A percentile compares a stretch with the other conserved stretches of the same genome.
phyloP scores from a whole-genome alignment of 495 filamentous ascomycete species.

The Aspergillus olivimuriae region DNA sequence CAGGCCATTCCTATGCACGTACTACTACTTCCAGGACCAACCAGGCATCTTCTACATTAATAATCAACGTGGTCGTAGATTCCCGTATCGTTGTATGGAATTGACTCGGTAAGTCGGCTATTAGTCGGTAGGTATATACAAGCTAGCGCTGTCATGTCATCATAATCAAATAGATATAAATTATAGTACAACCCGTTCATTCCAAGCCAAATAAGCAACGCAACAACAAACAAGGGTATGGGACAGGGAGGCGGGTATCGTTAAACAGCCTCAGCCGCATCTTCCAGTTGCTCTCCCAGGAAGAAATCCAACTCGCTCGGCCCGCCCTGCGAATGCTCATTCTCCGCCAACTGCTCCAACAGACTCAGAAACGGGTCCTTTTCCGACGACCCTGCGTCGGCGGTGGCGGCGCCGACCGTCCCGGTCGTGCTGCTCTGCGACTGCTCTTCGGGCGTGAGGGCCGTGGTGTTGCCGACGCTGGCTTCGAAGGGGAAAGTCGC shows the following conservation, averaged over 20 bases:
- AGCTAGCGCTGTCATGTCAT: not conserved
- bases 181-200: not conserved
- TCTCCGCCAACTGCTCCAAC: constrained; percentile 74
- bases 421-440: constrained; percentile 32
- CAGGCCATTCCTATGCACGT: too few relatives aligned
- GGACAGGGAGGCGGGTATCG: not conserved
- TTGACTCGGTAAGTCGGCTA: too few relatives aligned
- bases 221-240: constrained; percentile 3
- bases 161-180: not conserved
- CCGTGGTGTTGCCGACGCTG: constrained; percentile 11
- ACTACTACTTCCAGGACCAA: too few relatives aligned
- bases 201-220: not conserved
- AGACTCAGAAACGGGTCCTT: constrained; percentile 76
- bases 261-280: not conserved
- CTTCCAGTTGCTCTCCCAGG: constrained; percentile 27
- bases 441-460: constrained; percentile 31
- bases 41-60: too few relatives aligned
- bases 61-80: too few relatives aligned
- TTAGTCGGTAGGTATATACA: too few relatives aligned
- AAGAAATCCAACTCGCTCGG: constrained; percentile 72
- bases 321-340: constrained; percentile 53
- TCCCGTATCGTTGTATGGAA: too few relatives aligned
- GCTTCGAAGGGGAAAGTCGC: constrained; percentile 41
- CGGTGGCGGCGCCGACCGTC: constrained; percentile 23
- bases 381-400: constrained; percentile 38